Percentiles rank a stretch among this genome's conserved stretches.
phyloP scores from a whole-genome alignment of 2,329 filamentous ascomycete species.

The Exophiala spinifera region DNA sequence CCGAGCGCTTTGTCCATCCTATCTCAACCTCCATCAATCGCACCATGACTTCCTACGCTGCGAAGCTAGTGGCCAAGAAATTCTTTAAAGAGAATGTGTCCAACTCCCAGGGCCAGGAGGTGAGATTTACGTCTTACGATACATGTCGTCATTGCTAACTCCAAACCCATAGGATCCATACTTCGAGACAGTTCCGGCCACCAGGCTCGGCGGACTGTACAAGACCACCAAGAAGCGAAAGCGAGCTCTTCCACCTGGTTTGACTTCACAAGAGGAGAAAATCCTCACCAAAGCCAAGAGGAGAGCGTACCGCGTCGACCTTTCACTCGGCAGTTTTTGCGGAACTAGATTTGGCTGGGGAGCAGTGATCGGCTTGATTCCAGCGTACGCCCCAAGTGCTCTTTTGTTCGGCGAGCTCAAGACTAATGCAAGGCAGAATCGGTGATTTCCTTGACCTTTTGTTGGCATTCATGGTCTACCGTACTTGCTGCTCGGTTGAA shows the following conservation, averaged over 20 bases:
- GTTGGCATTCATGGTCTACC: conserved; percentile 72
- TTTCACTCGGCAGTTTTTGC: conserved; percentile 75
- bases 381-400: conserved; percentile 58
- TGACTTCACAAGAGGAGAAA: conserved; percentile 76
- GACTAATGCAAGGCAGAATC: conserved; percentile 48
- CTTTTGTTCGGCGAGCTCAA: not conserved
- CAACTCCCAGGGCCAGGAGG: conserved; percentile 59
- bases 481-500: conserved; percentile 69
- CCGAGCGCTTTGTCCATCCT: not conserved
- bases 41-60: conserved; percentile 53
- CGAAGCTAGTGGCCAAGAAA: conserved; percentile 56
- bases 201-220: conserved; percentile 48
- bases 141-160: conserved; percentile 8
- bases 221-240: conserved; percentile 77
- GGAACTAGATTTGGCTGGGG: conserved; percentile 88
- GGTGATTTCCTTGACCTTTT: conserved; percentile 73
- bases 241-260: conserved; percentile 77
- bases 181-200: conserved; percentile 77
- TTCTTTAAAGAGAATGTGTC: conserved; percentile 56
- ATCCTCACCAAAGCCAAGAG: conserved; percentile 83
- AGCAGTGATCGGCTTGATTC: conserved; percentile 78
- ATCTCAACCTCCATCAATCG: conserved; percentile 1
- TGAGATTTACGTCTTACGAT: conserved; percentile 31
- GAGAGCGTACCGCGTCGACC: conserved; percentile 80
- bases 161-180: conserved; percentile 69